Conservation (phyloP, 768 basidiomycete species). For the Amanita molliuscula region DNA sequence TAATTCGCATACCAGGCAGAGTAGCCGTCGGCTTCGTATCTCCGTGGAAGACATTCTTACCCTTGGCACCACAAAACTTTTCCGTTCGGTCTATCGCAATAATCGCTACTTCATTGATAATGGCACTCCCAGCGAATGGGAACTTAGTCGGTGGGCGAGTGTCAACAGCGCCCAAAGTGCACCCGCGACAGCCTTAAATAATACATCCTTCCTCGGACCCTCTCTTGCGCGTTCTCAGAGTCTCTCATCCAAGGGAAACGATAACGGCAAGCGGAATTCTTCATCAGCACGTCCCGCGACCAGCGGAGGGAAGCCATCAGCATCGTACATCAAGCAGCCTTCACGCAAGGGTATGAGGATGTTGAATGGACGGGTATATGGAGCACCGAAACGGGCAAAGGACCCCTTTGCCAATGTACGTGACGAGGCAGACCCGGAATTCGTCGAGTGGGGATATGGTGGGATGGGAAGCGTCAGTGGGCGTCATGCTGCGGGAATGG, state of each 20-base stretch:
- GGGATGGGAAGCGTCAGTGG: slow-evolving; percentile 63
- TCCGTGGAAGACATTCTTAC: slow-evolving; percentile 26
- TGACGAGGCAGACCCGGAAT: slow-evolving; percentile 62
- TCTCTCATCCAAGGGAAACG: background rate
- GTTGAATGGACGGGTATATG: slow-evolving; percentile 85
- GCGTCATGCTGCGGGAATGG: slow-evolving; percentile 23
- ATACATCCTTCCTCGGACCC: slow-evolving; percentile 11
- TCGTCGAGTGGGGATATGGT: slow-evolving; percentile 90
- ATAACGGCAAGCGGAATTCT: slow-evolving; percentile 5
- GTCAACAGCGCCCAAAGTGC: slow-evolving; percentile 10
- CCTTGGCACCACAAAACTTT: slow-evolving; percentile 27
- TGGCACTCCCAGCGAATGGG: slow-evolving; percentile 14
- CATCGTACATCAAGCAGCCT: slow-evolving; percentile 4
- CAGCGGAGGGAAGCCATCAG: slow-evolving; percentile 6
- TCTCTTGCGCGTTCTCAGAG: slow-evolving; percentile 26
- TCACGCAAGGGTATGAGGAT: slow-evolving; percentile 43
- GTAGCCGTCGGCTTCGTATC: slow-evolving; percentile 15
- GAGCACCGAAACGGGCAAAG: slow-evolving; percentile 26
- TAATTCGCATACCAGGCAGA: slow-evolving; percentile 9
- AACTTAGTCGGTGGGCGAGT: slow-evolving; percentile 21
- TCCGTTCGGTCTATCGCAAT: slow-evolving; percentile 24
- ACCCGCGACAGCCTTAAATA: slow-evolving; percentile 7
- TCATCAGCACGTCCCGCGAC: slow-evolving; percentile 8
- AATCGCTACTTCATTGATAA: slow-evolving; percentile 2
- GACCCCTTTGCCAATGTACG: slow-evolving; percentile 58